Conservation (phyloP, 2,329 filamentous ascomycete species). For the Dothidotthia symphoricarpi region DNA sequence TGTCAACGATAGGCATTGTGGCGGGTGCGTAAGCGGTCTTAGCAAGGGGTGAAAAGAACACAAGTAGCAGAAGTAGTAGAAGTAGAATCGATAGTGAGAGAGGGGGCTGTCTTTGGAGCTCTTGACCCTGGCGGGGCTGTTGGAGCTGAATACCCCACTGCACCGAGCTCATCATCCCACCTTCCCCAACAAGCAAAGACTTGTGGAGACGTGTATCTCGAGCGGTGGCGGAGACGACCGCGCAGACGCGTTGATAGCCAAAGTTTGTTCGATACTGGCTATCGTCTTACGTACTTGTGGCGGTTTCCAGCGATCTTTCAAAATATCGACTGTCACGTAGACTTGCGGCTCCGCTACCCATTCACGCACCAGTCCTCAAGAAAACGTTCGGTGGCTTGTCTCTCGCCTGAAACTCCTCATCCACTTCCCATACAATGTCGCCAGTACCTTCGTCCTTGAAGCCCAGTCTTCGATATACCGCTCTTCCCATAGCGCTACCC, state of each 20-base stretch:
- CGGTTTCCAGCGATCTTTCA: not conserved
- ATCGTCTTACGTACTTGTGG: not conserved
- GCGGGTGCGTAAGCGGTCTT: not conserved
- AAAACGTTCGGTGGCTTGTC: slow-evolving; percentile 38
- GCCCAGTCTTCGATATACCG: slow-evolving; percentile 32
- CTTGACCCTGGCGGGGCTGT: slow-evolving; percentile 22
- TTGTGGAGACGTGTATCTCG: slow-evolving; percentile 6
- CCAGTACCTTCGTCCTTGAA: slow-evolving; percentile 34
- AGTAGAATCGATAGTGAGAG: not conserved
- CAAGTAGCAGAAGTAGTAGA: not conserved
- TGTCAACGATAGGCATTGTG: slow-evolving; percentile 53
- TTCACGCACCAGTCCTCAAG: slow-evolving; percentile 28
- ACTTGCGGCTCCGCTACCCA: not conserved
- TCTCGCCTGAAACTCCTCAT: slow-evolving; percentile 34
- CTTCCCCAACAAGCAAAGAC: slow-evolving; percentile 29
- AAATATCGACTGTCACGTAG: slow-evolving; percentile 1
- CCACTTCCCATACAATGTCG: slow-evolving; percentile 33
- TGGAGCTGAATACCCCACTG: slow-evolving; percentile 21
- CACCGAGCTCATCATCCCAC: slow-evolving; percentile 28
- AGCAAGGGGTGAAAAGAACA: not conserved
- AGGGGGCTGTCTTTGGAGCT: slow-evolving; percentile 1
- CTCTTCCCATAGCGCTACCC: slow-evolving; percentile 37
- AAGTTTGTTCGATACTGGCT: not conserved
- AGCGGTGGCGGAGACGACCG: slow-evolving; percentile 17
- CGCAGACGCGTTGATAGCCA: slow-evolving; percentile 3